These are phyloP conservation scores for Zasmidium angulare DNA, from an alignment of 2,329 filamentous ascomycete genomes.

Conservation along the genomic window DNA sequence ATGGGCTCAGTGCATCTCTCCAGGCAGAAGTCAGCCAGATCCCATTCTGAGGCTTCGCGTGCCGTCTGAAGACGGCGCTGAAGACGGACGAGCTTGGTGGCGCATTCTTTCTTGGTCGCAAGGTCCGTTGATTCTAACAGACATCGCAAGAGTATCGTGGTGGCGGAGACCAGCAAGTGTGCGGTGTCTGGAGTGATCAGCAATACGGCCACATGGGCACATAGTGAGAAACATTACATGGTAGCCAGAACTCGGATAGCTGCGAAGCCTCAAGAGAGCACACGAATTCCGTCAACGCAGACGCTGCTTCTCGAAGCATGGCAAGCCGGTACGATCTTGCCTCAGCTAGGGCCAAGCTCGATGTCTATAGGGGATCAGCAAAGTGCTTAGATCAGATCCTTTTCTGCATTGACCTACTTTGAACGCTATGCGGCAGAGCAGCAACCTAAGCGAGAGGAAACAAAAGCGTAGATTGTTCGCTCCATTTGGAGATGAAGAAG, in stretches of 20 bases:
- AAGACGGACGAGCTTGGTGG: conserved; percentile 24
- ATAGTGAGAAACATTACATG: conserved; percentile 32
- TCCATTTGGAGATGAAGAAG: too few relatives aligned
- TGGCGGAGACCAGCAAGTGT: conserved; percentile 54
- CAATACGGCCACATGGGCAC: too few relatives aligned
- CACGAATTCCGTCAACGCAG: conserved; percentile 52
- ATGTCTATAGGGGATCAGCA: neutral
- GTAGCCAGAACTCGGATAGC: conserved; percentile 55
- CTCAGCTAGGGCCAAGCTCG: conserved; percentile 26
- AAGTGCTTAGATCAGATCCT: neutral
- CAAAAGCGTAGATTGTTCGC: conserved; percentile 42
- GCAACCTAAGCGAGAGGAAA: conserved; percentile 40
- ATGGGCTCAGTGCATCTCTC: conserved; percentile 43
- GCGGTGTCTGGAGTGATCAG: conserved; percentile 36
- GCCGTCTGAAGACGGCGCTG: conserved; percentile 7
- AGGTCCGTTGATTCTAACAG: conserved; percentile 52
- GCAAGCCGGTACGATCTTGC: conserved; percentile 35
- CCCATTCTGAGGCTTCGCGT: conserved; percentile 40
- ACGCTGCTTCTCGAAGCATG: conserved; percentile 51
- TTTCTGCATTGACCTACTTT: conserved; percentile 1
- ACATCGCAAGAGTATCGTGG: conserved; percentile 54
- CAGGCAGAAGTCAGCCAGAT: conserved; percentile 56
- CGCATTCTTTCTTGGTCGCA: conserved; percentile 49
- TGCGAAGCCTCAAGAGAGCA: conserved; percentile 47
- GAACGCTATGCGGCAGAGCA: conserved; percentile 39